These are phyloP conservation scores for Letharia lupina DNA, from an alignment of 495 filamentous ascomycete genomes.

Conservation along the genomic window DNA sequence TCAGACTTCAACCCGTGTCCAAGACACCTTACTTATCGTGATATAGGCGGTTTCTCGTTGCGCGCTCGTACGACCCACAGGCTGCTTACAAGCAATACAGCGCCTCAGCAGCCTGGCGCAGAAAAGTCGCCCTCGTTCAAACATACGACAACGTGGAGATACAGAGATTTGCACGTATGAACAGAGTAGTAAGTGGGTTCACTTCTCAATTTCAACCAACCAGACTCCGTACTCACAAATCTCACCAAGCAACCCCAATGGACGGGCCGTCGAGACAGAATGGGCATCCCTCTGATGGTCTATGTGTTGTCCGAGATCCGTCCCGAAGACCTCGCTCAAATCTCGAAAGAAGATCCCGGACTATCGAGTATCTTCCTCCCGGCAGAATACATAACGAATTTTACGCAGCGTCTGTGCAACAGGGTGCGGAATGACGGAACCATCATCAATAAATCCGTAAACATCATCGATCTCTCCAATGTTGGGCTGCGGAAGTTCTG, in stretches of 20 bases:
- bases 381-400: conserved; percentile 78
- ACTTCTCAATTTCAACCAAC: neutral
- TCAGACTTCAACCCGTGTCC: neutral
- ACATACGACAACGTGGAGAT: conserved; percentile 68
- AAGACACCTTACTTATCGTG: neutral
- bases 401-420: conserved; percentile 65
- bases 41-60: neutral
- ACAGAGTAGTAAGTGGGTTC: neutral
- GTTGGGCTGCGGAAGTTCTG: conserved; percentile 84
- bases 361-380: conserved; percentile 72
- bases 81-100: conserved; percentile 68
- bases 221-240: neutral
- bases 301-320: conserved; percentile 74
- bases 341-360: conserved; percentile 59
- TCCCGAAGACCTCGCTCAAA: conserved; percentile 62
- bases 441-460: conserved; percentile 72
- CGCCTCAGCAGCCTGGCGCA: conserved; percentile 77
- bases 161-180: conserved; percentile 47
- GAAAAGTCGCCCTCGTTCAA: conserved; percentile 58
- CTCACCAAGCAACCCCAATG: conserved; percentile 1
- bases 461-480: conserved; percentile 76
- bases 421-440: conserved; percentile 58
- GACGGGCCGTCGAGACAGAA: conserved; percentile 62
- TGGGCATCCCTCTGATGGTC: conserved; percentile 79
- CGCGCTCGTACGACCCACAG: neutral